A percentile compares a stretch with the other conserved stretches of the same genome.
Evolutionary conservation across 2,329 filamentous ascomycete species (phyloP).

Genomic region (Pseudonectria foliicola): DNA sequence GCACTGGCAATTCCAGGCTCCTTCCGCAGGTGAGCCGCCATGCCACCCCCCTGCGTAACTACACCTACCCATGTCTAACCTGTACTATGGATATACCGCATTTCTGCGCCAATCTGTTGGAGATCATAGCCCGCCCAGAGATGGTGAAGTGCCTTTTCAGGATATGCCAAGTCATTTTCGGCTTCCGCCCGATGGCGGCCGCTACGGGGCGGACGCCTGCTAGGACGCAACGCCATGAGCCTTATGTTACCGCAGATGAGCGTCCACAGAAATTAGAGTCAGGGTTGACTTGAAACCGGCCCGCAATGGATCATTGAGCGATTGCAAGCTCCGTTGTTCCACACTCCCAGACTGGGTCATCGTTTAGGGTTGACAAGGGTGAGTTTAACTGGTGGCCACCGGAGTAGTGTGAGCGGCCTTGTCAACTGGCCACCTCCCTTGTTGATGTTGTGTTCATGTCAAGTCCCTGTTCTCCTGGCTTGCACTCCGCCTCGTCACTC

Average conservation of each 20-base stretch:
- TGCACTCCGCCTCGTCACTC: slow-evolving; percentile 12
- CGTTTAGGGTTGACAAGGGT: too few relatives aligned
- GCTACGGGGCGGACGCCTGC: too few relatives aligned
- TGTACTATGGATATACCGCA: too few relatives aligned
- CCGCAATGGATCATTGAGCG: slow-evolving; percentile 16
- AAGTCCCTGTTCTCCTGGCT: slow-evolving; percentile 8
- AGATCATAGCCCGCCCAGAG: too few relatives aligned
- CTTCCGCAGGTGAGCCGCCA: slow-evolving; percentile 9
- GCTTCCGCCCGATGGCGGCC: slow-evolving; percentile 1
- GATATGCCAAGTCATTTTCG: slow-evolving; percentile 3
- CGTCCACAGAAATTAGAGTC: slow-evolving; percentile 18
- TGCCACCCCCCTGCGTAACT: not conserved
- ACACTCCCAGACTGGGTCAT: too few relatives aligned
- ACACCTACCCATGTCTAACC: too few relatives aligned
- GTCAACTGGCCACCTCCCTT: slow-evolving; percentile 9
- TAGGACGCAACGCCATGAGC: not conserved
- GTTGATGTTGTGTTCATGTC: slow-evolving; percentile 9
- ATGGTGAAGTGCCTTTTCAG: not conserved
- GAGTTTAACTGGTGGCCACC: slow-evolving; percentile 2
- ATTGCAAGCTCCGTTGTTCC: not conserved
- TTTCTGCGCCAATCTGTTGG: too few relatives aligned
- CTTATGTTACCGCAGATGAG: slow-evolving; percentile 6
- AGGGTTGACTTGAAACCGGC: slow-evolving; percentile 19
- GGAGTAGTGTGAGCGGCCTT: slow-evolving; percentile 9
- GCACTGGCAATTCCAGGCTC: slow-evolving; percentile 3